phyloP scores from a whole-genome alignment of 495 filamentous ascomycete species.

The Penicillium parvum region DNA sequence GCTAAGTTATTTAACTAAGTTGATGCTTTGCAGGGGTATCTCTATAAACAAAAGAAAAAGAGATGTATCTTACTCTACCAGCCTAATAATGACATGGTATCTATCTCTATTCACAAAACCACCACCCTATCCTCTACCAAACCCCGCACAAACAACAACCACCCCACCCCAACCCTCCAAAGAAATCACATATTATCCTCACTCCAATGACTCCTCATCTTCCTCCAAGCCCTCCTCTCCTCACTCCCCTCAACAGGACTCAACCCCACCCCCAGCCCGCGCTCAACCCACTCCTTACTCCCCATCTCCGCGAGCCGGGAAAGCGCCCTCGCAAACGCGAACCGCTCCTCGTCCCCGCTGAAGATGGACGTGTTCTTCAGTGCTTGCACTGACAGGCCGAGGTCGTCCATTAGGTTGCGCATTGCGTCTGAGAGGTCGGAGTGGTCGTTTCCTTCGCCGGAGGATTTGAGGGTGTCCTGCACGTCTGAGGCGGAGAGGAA shows the following conservation, averaged over 20 bases:
- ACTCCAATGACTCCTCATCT: conserved; percentile 61
- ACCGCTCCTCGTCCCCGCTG: conserved; percentile 91
- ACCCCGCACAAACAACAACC: no score
- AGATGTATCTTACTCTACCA: no score
- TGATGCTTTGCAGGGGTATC: no score
- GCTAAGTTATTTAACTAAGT: no score
- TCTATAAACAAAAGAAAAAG: no score
- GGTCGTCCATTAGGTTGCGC: conserved; percentile 89
- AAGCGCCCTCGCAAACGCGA: conserved; percentile 89
- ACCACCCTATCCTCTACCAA: no score
- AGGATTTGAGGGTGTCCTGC: conserved; percentile 34
- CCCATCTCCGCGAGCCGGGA: conserved; percentile 89
- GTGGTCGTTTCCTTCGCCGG: conserved; percentile 40
- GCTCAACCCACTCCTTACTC: conserved; percentile 88
- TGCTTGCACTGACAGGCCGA: conserved; percentile 79
- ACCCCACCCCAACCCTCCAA: neutral
- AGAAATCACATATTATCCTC: conserved; percentile 63
- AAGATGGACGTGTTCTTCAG: conserved; percentile 86
- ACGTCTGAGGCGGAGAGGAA: conserved; percentile 85
- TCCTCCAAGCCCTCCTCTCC: conserved; percentile 62
- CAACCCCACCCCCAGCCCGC: conserved; percentile 73
- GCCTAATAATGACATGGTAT: no score
- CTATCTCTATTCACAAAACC: no score
- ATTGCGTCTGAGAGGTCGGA: conserved; percentile 73
- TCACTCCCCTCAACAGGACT: conserved; percentile 53